Base-by-base conservation (phyloP, 495 filamentous ascomycete genomes). In the Aspergillus funiculosus region DNA sequence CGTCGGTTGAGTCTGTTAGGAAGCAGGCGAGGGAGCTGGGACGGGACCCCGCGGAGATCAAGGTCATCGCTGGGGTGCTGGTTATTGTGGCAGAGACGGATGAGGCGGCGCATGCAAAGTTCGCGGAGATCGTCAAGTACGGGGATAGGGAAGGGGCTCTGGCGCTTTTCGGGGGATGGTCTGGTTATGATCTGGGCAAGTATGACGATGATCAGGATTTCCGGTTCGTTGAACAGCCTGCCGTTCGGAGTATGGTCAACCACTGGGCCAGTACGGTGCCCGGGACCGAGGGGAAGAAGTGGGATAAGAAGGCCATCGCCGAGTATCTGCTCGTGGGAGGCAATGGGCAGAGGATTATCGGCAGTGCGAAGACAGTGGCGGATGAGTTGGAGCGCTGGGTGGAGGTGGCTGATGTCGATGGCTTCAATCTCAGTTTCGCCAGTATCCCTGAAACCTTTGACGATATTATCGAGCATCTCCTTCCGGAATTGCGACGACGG, bases 301-400 rank as follows among this genome's bases (percentile, higher is more conserved):
- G 81, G 81, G 80, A 76, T 6, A 80, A 79, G 66, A 66, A 67
- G 36, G 76, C 74, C 0, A 69, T 84, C 20, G 79, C 76, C 0
- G 69, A 83, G 55, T 75, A 82, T 51, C 53, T 86, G 37, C 71
- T 65, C 30, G 58, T 83, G 8, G 81, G 82, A 0, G 80, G 80
- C 1, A 62, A 65, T 38, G 78, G 76, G 0, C 67, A 71, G 0
- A 72, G 75, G 7, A 60, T 67, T 2, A 68, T 81, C 10, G 80
- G 78, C 0, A 79, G 71, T 10, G 63, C 76, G 10, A 47, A 68
- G 56, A 75, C 71, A 2, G 76, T 85, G 21, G 78, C 79, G 0
- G 75, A 82, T 60, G 71, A 76, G 41, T 49, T 85, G 61, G 77
- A 81, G 62, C 62, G 64, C 17, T 83, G 79, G 81, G 62, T 80